phyloP scores from a whole-genome alignment of 441 rosid genomes.

The Pelargonium myrrhifolium region DNA sequence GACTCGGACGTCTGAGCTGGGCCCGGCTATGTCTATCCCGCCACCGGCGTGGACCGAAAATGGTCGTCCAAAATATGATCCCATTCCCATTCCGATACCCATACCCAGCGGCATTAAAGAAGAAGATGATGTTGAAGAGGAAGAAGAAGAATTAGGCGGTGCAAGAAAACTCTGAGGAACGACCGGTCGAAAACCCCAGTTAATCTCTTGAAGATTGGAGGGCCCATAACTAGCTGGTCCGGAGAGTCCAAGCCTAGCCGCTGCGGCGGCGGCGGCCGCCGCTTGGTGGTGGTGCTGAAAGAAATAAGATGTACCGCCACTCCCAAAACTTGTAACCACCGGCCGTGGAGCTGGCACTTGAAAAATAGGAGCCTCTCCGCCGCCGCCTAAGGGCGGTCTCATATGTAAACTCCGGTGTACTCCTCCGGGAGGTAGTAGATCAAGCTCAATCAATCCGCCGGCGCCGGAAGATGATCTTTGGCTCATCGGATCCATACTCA shows the following conservation, averaged over 20 bases:
- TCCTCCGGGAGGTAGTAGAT: constrained; percentile 39
- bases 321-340: constrained; percentile 15
- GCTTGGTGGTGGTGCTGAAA: constrained; percentile 47
- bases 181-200: constrained; percentile 57
- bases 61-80: constrained; percentile 52
- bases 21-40: constrained; percentile 51
- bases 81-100: constrained; percentile 11
- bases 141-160: constrained; percentile 31
- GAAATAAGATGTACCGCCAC: constrained; percentile 30
- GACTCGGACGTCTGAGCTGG: constrained; percentile 60
- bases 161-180: constrained; percentile 33
- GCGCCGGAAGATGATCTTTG: too few species aligned
- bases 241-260: too few species aligned
- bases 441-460: constrained; percentile 56
- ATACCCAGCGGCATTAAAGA: constrained; percentile 37
- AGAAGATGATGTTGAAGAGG: constrained; percentile 28
- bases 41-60: constrained; percentile 34
- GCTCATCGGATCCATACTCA: too few species aligned
- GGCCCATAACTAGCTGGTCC: too few species aligned
- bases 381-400: too few species aligned
- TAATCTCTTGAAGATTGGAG: constrained; percentile 38
- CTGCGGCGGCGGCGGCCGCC: constrained; percentile 14
- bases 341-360: constrained; percentile 29
- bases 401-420: too few species aligned
- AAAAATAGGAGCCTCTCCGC: constrained; percentile 16